Evolutionary conservation across 2,329 filamentous ascomycete genomes (phyloP), one percentile per base, ranked within the genome.

Genomic region (Alternaria hordeiaustralica): DNA sequence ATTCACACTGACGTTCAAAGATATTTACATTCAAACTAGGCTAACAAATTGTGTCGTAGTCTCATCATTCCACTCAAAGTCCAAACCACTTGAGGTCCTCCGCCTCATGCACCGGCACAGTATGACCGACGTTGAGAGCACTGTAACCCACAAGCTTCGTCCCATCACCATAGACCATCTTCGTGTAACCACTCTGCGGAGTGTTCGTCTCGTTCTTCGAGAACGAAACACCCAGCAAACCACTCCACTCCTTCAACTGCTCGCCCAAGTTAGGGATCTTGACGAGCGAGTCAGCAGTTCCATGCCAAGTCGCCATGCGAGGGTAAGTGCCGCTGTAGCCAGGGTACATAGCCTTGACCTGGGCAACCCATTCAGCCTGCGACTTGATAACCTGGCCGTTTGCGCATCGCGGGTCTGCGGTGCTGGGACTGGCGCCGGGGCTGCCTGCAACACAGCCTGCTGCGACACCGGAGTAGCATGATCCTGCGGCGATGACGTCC

Each of bases 401-500:
- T 7, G 73, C 70, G 43, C 75, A 77, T 15, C 55, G 65, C 15
- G 65, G 64, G 51, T 76, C 66, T 4, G 70, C 50, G 3, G 63
- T 60, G 21, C 51, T 59, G 9, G 69, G 72, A 18, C 61, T 67
- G n/a, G 70, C 67, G 15, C 70, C 68, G 10, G 71, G 70, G 90
- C 89, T 79, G 3, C 75, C 76, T 18, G 73, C 72, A 20, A 75
- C 64, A 62, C 77, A 79, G 25, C 71, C 77, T 15, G 69, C 71
- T 25, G 75, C 70, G 3, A 70, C 65, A 9, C 75, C 76, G 2
- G 73, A 74, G 58, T 76, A 78, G 43, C 64, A 69, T 1, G 71
- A 62, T 4, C 64, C 74, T 3, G 75, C 75, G 9, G 61, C 68
- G 58, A 76, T 69, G 30, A 76, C 62, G 11, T 76, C 74, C 0